Evolutionary conservation across 257 asterid species (phyloP), one percentile per base, ranked within the genome.

Genomic region (Solanum medicagineum): DNA sequence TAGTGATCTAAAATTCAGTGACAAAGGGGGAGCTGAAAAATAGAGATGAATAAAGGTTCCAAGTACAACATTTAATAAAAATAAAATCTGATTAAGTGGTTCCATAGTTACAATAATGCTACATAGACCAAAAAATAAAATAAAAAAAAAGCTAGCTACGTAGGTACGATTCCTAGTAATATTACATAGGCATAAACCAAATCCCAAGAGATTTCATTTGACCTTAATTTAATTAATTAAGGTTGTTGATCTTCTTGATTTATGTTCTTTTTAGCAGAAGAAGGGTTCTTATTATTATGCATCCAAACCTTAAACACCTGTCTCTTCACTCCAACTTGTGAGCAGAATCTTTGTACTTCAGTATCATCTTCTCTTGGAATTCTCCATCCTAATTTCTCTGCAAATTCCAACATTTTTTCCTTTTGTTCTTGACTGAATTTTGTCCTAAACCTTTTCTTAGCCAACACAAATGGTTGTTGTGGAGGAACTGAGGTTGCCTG

Each of bases 261-360:
- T 71, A 15, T 60, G 59, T 65, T 90, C 85, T 90, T 91, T 80
- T 89, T 91, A 44, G 91, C 87, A 69, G 87, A 82, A 42, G 90
- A 85, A 49, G 90, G 83, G 36, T 65, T 91, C 92, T 94, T 96
- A 89, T 96, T 94, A 53, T 96, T 96, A 74, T 96, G 98, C 98
- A 96, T 93, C 98, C 99, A 96, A 14, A 94, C 98, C 86, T 96
- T 96, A 88, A 96, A 95, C 22, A 96, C 98, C 85, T 95, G 97
- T 84, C 99, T 89, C 86, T 93, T 93, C 7, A 96, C 98, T 2
- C 99, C 98, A 15, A 91, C 93, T 73, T 96, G 98, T 4, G 86
- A 91, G 51, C 99, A 96, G 75, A 96, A 96, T 89, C 97, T 91
- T 90, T 93, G 98, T 70, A 94, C 84, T 59, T 94, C 97, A 1